Evolutionary conservation across 2,329 filamentous ascomycete genomes (phyloP).

Genomic region (Aspergillus cejpii): DNA sequence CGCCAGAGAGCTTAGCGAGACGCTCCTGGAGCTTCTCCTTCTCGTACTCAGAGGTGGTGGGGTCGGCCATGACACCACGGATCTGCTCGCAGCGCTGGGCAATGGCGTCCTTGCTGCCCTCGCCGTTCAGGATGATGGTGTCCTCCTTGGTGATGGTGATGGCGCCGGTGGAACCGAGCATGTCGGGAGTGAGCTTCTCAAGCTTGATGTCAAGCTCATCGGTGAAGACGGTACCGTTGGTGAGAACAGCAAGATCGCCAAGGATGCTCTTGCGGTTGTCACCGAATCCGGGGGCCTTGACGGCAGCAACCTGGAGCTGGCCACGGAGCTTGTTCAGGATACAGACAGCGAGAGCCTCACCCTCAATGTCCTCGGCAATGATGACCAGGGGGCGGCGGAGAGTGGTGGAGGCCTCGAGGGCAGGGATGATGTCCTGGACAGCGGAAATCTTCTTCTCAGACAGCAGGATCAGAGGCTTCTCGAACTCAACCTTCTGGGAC

Average conservation of each 20-base stretch:
- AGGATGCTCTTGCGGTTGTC: conserved; percentile 99
- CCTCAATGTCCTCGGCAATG: conserved; percentile 98
- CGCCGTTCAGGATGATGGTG: conserved; percentile 95
- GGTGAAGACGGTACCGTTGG: conserved; percentile 94
- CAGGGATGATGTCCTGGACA: conserved; percentile 97
- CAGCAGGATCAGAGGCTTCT: conserved; percentile 97
- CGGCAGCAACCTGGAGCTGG: conserved; percentile 94
- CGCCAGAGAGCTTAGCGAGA: conserved; percentile 96
- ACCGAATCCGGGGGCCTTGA: conserved; percentile 98
- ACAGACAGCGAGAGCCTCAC: conserved; percentile 95
- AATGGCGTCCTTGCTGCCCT: conserved; percentile 89
- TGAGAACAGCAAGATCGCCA: conserved; percentile 89
- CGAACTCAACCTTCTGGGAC: conserved; percentile 97
- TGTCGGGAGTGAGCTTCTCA: conserved; percentile 91
- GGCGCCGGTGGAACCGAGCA: conserved; percentile 93
- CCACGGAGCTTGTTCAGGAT: conserved; percentile 99
- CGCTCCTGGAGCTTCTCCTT: conserved; percentile 99
- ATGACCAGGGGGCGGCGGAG: conserved; percentile 93
- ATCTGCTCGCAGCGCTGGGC: conserved; percentile 98
- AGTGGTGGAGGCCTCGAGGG: conserved; percentile 94
- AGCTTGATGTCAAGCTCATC: conserved; percentile 99
- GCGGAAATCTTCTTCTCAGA: conserved; percentile 99
- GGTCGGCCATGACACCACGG: conserved; percentile 89
- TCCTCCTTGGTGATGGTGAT: conserved; percentile 99
- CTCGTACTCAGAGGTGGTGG: conserved; percentile 95